phyloP scores from a whole-genome alignment of 768 basidiomycete species.

The Fomitopsis pulvina region DNA sequence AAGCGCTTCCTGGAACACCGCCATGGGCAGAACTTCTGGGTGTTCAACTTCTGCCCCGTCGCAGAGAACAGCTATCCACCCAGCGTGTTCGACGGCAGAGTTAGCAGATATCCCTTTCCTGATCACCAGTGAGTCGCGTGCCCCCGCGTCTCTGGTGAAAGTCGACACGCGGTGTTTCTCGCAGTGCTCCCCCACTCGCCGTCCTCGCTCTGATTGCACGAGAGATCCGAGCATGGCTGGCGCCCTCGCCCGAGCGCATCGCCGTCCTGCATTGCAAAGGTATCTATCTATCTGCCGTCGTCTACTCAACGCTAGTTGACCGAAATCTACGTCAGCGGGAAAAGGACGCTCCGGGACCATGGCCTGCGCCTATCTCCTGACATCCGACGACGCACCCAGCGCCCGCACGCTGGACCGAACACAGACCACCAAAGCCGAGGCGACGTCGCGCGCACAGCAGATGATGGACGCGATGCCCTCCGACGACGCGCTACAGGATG shows the following conservation, averaged over 20 bases:
- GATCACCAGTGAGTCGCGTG: conserved; percentile 70
- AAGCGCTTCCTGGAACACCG: conserved; percentile 66
- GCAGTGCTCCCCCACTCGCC: conserved; percentile 70
- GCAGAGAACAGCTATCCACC: conserved; percentile 77
- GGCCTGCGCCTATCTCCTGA: conserved; percentile 76
- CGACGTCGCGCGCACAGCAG: conserved; percentile 39
- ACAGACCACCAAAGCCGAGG: conserved; percentile 41
- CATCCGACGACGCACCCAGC: conserved; percentile 40
- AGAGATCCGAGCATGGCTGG: conserved; percentile 71
- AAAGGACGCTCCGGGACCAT: conserved; percentile 85
- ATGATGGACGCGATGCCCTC: conserved; percentile 42
- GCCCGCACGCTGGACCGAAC: conserved; percentile 43
- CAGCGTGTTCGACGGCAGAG: conserved; percentile 60
- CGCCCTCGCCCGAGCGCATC: conserved; percentile 56
- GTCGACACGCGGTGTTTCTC: neutral
- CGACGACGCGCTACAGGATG: conserved; percentile 25
- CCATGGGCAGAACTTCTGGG: conserved; percentile 75
- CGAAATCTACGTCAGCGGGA: conserved; percentile 41
- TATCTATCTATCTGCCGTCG: conserved; percentile 13
- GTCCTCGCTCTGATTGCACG: conserved; percentile 66
- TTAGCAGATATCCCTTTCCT: conserved; percentile 83
- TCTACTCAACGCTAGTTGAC: neutral
- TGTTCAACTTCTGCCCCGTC: conserved; percentile 84
- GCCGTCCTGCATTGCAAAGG: conserved; percentile 89
- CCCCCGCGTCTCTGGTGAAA: neutral